These are phyloP conservation scores for Lachnum nothofagi DNA, from an alignment of 2,329 filamentous ascomycete genomes.

Conservation along the genomic window DNA sequence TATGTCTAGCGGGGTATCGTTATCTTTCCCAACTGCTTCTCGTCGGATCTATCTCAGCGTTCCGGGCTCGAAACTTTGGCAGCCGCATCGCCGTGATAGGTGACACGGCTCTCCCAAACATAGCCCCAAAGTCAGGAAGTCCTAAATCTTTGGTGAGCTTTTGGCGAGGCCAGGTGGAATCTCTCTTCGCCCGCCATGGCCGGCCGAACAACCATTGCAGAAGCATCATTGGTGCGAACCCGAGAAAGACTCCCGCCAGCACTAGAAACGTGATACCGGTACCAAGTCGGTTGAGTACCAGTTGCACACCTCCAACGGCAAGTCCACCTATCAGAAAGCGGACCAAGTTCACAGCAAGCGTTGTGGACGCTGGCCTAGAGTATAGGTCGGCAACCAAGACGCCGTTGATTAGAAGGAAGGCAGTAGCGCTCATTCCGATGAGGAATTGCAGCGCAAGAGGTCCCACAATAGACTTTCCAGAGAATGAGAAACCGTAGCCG, in stretches of 20 bases:
- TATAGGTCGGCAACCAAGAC: constrained; percentile 17
- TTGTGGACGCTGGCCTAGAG: constrained; percentile 19
- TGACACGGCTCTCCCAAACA: not conserved
- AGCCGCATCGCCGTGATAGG: not conserved
- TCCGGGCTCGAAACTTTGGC: not conserved
- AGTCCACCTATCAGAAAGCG: constrained; percentile 29
- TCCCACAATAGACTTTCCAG: not conserved
- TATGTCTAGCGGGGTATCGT: too few relatives aligned
- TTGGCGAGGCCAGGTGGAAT: constrained; percentile 6
- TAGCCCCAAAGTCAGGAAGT: not conserved
- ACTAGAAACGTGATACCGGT: constrained; percentile 10
- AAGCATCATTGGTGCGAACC: constrained; percentile 6
- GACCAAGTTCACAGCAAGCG: constrained; percentile 31
- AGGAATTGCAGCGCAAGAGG: constrained; percentile 20
- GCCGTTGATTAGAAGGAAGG: constrained; percentile 23
- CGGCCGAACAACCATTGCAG: constrained; percentile 9
- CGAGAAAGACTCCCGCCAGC: constrained; percentile 5
- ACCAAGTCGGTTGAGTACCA: constrained; percentile 18
- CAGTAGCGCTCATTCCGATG: constrained; percentile 24
- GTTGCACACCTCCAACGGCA: constrained; percentile 18
- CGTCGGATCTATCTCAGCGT: too few relatives aligned
- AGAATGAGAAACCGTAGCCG: constrained; percentile 5
- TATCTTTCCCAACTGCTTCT: too few relatives aligned
- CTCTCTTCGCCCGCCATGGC: constrained; percentile 8
- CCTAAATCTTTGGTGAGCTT: not conserved